phyloP scores from a whole-genome alignment of 1,284 basidiomycete genomes.

The Mrakiaceae sp. region DNA sequence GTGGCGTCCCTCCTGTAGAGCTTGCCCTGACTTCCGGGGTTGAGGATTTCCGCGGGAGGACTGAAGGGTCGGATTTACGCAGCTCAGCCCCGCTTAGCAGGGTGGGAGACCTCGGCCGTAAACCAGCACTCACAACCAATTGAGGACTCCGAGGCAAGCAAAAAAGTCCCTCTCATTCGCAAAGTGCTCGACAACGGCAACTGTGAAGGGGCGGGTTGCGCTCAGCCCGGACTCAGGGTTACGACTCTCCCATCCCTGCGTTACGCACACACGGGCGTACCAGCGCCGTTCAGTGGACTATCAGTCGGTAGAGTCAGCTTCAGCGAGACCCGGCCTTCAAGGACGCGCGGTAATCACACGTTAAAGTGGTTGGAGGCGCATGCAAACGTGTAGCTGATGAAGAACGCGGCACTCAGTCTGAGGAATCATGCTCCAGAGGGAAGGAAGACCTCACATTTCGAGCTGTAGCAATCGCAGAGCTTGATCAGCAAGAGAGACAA shows the following conservation, averaged over 20 bases:
- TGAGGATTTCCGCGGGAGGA: neutral
- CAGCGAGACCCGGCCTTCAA: neutral
- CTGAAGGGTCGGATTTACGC: neutral
- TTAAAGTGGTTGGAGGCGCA: constrained; percentile 8
- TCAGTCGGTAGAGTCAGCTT: neutral
- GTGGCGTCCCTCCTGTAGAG: too few relatives aligned
- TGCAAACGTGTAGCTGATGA: constrained; percentile 3
- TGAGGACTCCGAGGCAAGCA: constrained; percentile 6
- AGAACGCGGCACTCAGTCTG: neutral
- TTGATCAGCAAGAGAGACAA: neutral
- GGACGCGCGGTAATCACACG: neutral
- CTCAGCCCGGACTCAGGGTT: neutral
- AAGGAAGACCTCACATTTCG: neutral
- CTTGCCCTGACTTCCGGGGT: neutral
- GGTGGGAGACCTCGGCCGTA: too few relatives aligned
- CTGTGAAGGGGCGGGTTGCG: neutral
- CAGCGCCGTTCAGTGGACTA: neutral
- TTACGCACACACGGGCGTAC: too few relatives aligned
- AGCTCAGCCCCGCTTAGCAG: neutral
- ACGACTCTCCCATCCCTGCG: too few relatives aligned
- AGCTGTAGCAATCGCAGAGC: neutral
- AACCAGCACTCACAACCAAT: neutral
- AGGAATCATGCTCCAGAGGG: too few relatives aligned
- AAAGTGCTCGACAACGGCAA: constrained; percentile 1
- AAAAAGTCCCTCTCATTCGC: constrained; percentile 2